Evolutionary conservation across 257 asterid species (phyloP), one percentile per base, ranked within the genome.

Genomic region (Prunella vulgaris): DNA sequence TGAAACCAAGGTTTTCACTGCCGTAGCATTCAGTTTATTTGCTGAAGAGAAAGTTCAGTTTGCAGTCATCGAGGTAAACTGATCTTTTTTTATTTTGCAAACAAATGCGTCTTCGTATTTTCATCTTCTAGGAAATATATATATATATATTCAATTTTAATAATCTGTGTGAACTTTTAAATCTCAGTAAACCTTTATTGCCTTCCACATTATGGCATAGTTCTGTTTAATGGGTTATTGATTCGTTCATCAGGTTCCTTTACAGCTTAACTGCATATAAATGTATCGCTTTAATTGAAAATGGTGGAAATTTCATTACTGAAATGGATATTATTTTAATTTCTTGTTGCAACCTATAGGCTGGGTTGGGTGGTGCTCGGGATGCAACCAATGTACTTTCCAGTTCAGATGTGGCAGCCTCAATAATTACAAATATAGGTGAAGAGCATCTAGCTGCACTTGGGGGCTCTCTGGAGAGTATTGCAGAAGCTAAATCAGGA

Each of bases 391-490:
- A 93, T 85, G 82, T 93, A 53, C 84, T 93, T 70, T 69, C 77
- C 9, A 79, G 85, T 68, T 81, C 94, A 67, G 81, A 84, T 76
- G 84, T 93, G 69, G 90, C 91, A 61, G 78, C 79, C 33, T 84
- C 99, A 49, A 74, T 93, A 70, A 93, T 93, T 74, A 90, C 99
- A 66, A 87, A 95, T 76, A 82, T 93, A 68, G 95, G 96, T 5
- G 96, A 83, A 79, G 99, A 93, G 69, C 99, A 93, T 86, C 79
- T 93, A 70, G 89, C 91, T 62, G 97, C 97, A 68, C 95, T 93
- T 30, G 99, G 99, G 68, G 97, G 95, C 74, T 81, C 99, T 48
- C 74, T 93, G 89, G 91, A 93, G 85, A 90, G 96, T 81, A 89
- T 93, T 75, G 95, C 96, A 3, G 81, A 32, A 69, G 95, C 97